Evolutionary conservation across 1,139 yeast species (phyloP).

Genomic region (Pichia sp.): DNA sequence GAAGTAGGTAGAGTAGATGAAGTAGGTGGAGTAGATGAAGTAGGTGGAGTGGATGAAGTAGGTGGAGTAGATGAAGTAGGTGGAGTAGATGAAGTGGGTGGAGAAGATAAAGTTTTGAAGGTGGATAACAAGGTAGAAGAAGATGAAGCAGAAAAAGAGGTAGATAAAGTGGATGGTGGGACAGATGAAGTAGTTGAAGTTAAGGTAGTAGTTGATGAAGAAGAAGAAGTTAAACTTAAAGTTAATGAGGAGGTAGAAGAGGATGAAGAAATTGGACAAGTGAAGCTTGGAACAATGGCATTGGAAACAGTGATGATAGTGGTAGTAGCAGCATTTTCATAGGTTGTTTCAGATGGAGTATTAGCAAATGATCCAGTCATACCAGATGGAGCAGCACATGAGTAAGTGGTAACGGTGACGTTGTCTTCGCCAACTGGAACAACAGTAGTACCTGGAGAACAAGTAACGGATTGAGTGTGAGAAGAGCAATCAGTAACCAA

Average conservation of each 20-base stretch:
- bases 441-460: conserved; percentile 1
- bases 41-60: conserved; percentile 2
- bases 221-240: background rate
- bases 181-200: conserved; percentile 2
- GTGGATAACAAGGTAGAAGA: conserved; percentile 3
- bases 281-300: conserved; percentile 10
- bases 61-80: conserved; percentile 4
- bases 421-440: conserved; percentile 3
- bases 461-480: background rate
- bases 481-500: conserved; percentile 4
- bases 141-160: background rate
- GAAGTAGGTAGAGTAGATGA: background rate
- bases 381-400: too few species aligned
- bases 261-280: conserved; percentile 8
- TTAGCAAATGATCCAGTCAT: background rate
- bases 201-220: background rate
- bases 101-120: conserved; percentile 1
- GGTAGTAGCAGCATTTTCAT: conserved; percentile 5
- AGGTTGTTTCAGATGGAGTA: background rate
- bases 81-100: conserved; percentile 1
- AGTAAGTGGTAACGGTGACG: background rate
- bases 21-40: background rate
- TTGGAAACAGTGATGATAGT: conserved; percentile 10
- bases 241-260: conserved; percentile 2
- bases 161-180: background rate